Evolutionary conservation across 1,284 basidiomycete species (phyloP).

Genomic region (Moesziomyces globuligerus): DNA sequence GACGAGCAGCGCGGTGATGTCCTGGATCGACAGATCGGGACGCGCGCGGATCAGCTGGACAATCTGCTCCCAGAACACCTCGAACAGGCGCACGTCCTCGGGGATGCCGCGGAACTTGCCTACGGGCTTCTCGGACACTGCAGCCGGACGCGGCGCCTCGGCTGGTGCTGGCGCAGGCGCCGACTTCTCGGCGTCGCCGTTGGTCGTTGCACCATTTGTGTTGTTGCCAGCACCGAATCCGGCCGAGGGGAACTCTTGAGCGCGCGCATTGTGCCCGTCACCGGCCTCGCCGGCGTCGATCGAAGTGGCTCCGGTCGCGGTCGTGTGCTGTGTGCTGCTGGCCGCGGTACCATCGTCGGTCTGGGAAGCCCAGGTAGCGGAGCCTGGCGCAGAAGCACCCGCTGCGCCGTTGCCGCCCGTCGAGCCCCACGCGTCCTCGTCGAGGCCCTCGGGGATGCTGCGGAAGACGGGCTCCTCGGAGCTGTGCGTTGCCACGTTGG

Average conservation of each 20-base stretch:
- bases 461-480: slow-evolving; percentile 54
- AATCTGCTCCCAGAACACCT: slow-evolving; percentile 67
- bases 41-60: slow-evolving; percentile 64
- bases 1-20: slow-evolving; percentile 63
- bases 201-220: slow-evolving; percentile 15
- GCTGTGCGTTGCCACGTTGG: slow-evolving; percentile 63
- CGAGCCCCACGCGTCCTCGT: slow-evolving; percentile 57
- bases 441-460: slow-evolving; percentile 58
- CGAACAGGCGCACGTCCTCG: slow-evolving; percentile 64
- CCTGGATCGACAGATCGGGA: slow-evolving; percentile 65
- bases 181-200: slow-evolving; percentile 34
- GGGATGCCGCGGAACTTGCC: slow-evolving; percentile 66
- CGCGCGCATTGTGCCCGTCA: slow-evolving; percentile 32
- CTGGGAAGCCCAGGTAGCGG: slow-evolving; percentile 37
- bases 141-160: slow-evolving; percentile 19
- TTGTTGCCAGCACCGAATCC: slow-evolving; percentile 15
- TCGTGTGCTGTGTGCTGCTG: slow-evolving; percentile 35
- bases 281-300: slow-evolving; percentile 11
- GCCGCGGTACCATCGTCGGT: slow-evolving; percentile 39
- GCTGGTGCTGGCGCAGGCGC: slow-evolving; percentile 13
- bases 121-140: slow-evolving; percentile 29
- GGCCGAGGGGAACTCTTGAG: slow-evolving; percentile 37
- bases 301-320: slow-evolving; percentile 23
- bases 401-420: slow-evolving; percentile 26
- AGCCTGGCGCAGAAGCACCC: slow-evolving; percentile 19